Percentiles rank a stretch among this genome's conserved stretches.
Conservation (phyloP, 2,329 filamentous ascomycete species). For the Nothophaeocryptopus gaeumannii region DNA sequence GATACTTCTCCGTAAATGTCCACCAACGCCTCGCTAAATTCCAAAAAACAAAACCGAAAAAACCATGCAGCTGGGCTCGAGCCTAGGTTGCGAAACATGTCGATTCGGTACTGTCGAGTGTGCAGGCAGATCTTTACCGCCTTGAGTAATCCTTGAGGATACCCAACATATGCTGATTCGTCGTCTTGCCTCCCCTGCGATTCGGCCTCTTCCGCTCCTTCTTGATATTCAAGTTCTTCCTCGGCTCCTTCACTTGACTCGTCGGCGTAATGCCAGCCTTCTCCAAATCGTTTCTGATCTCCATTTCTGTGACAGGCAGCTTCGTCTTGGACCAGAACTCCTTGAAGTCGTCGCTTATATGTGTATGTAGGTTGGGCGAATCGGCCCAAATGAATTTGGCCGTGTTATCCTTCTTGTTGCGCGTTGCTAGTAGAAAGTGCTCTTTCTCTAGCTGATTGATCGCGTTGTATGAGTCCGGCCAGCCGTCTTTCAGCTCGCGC, state of each 20-base stretch:
- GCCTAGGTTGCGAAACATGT: too few relatives aligned
- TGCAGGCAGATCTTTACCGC: too few relatives aligned
- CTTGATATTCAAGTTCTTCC: conserved; percentile 46
- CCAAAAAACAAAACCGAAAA: conserved; percentile 8
- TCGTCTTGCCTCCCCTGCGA: conserved; percentile 73
- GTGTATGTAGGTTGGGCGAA: conserved; percentile 58
- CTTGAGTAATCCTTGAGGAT: conserved; percentile 68
- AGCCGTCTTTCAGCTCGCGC: conserved; percentile 92
- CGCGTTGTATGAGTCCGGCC: conserved; percentile 77
- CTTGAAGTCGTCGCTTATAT: conserved; percentile 76
- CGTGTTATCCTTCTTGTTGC: conserved; percentile 88
- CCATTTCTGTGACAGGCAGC: conserved; percentile 67
- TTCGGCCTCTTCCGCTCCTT: conserved; percentile 74
- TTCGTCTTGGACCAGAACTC: conserved; percentile 77
- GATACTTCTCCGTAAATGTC: not conserved
- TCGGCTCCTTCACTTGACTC: conserved; percentile 69
- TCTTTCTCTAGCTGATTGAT: conserved; percentile 75
- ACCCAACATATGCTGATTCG: conserved; percentile 82
- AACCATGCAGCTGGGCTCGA: too few relatives aligned
- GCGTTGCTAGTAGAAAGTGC: conserved; percentile 77
- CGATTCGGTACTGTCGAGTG: too few relatives aligned
- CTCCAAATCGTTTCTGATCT: conserved; percentile 73
- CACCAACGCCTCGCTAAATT: conserved; percentile 14
- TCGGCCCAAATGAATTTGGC: conserved; percentile 86
- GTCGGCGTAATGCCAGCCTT: conserved; percentile 79